Conservation (phyloP, 192 early-diverging fungal genomes). For the Umbelopsis ramanniana region DNA sequence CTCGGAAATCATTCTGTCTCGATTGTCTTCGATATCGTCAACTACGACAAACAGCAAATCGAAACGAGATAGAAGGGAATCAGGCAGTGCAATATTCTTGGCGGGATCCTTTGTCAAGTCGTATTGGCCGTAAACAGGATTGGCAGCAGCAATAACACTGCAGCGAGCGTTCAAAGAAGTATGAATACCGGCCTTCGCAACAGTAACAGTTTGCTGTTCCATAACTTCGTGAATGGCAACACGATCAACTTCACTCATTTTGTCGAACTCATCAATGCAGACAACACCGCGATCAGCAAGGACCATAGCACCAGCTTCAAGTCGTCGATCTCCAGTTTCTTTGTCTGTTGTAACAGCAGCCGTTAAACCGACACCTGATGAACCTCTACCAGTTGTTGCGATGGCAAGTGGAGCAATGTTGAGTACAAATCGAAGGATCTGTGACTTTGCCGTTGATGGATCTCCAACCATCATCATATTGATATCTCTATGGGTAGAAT, state of each 20-base stretch:
- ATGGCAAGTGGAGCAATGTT: slow-evolving; percentile 96
- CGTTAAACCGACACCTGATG: slow-evolving; percentile 96
- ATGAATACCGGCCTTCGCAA: slow-evolving; percentile 98
- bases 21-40: slow-evolving; percentile 85
- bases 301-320: slow-evolving; percentile 99
- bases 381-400: slow-evolving; percentile 95
- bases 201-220: slow-evolving; percentile 99
- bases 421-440: slow-evolving; percentile 93
- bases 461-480: slow-evolving; percentile 99
- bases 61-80: slow-evolving; percentile 96
- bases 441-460: slow-evolving; percentile 99
- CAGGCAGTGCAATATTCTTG: slow-evolving; percentile 95
- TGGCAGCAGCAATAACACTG: slow-evolving; percentile 96
- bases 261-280: slow-evolving; percentile 99
- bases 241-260: slow-evolving; percentile 96
- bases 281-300: slow-evolving; percentile 96
- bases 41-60: slow-evolving; percentile 97
- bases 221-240: slow-evolving; percentile 99
- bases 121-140: slow-evolving; percentile 93
- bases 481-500: slow-evolving; percentile 75
- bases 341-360: slow-evolving; percentile 95
- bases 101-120: slow-evolving; percentile 84
- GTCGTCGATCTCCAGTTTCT: slow-evolving; percentile 89
- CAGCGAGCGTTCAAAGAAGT: slow-evolving; percentile 97
- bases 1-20: slow-evolving; percentile 87